Base-by-base conservation (phyloP, 768 basidiomycete species). In the Sporobolomyces roseus region DNA sequence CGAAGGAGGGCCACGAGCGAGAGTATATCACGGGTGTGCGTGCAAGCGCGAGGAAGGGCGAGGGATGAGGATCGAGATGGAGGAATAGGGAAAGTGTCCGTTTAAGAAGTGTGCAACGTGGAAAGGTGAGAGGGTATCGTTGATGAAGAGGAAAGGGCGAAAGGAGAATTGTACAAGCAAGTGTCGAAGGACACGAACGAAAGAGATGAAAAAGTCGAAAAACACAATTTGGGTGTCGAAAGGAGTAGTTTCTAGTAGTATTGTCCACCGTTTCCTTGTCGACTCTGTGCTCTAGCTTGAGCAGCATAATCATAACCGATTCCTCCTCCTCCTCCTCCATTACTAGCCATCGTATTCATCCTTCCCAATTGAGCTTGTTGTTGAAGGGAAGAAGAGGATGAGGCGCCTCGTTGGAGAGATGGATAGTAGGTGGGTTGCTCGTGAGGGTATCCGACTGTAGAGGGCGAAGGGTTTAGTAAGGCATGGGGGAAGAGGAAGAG, bases 121-220 rank as follows among this genome's bases (percentile, higher is more conserved):
- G 38, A 41, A 41, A 17, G 38, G 17, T 9, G 38, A 17, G 38
- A 17, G 38, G 38, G 38, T n/a, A n/a, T n/a, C n/a, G n/a, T n/a
- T n/a, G n/a, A 41, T 9, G 38, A 41, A 41, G 38, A 41, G 38
- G 38, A 9, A 41, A 41, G 38, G 17, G 38, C 9, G 38, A 17
- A 41, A 41, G 17, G 38, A 17, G 38, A 9, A 41, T 41, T n/a
- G n/a, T n/a, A n/a, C 38, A 9, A 41, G 9, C 10, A 49, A 16
- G 17, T 41, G 9, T 41, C 38, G 38, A 41, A 41, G 9, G 38
- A 41, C 9, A 41, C 38, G 10, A 41, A 41, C 27, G 48, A 51
- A 9, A 29, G 50, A 21, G 27, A 62, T 36, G 19, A 13, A 41
- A 49, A 45, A 63, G 19, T 81, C 80, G 56, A 29, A 56, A 25